Base-by-base conservation (phyloP, 2,329 filamentous ascomycete genomes). In the Alternaria gansuensis region DNA sequence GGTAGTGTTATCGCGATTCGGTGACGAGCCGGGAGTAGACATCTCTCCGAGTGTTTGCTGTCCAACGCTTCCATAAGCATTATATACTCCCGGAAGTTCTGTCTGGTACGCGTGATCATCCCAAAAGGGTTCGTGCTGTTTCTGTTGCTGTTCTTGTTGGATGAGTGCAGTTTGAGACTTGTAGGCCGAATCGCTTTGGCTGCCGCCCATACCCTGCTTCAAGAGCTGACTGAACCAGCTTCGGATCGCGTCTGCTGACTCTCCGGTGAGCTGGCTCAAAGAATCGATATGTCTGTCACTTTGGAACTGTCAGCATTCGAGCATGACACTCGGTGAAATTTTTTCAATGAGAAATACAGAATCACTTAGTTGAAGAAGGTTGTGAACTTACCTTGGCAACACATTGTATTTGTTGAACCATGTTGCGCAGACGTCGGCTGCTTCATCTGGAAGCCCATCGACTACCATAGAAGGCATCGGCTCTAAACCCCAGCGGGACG, bases 401-500 rank as follows among this genome's bases (percentile, higher is more conserved):
- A 76, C 65, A n/a, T 68, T 70, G 60, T 74, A 77, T 48, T 76
- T 76, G 63, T 71, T 73, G 59, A 77, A 77, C 75, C 75, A 77
- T 24, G 67, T 76, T 5, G 74, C 70, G 57, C 75, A 77, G 17
- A 77, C 69, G 54, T 77, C 75, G 26, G 73, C 74, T 31, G 75
- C 75, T 43, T 77, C 73, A 55, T 77, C 75, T 23, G 66, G 71
- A 6, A 77, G 65, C 2, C 74, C 74, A 26, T 71, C 62, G 10
- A 67, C 66, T 7, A 57, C 52, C 8, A 62, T 61, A n/a, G 61
- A 57, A 13, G 65, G 63, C 10, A 67, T 70, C 11, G 63, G 55
- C 39, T 72, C 71, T n/a, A 70, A 51, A 8, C 55, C 59, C 70
- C 70, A 74, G 44, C 65, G 72, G 17, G 71, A 67, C 4, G 70